Conservation (phyloP, 1,284 basidiomycete genomes). For the Melampsora americana region DNA sequence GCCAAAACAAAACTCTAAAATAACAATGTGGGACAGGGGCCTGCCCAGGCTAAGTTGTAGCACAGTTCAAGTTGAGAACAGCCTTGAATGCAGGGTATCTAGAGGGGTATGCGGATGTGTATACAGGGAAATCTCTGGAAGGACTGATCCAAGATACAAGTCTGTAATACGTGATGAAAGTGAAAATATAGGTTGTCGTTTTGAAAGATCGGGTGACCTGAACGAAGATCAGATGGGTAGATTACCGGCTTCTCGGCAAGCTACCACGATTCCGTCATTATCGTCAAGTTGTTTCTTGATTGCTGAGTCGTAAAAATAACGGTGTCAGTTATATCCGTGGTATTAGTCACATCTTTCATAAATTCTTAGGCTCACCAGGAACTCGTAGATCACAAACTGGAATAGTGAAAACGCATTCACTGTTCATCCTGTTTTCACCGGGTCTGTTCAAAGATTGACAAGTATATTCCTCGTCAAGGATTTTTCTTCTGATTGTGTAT, state of each 20-base stretch:
- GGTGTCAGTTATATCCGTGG: not conserved
- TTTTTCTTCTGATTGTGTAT: not conserved
- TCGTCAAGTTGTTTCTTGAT: conserved; percentile 27
- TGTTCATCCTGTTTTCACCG: conserved; percentile 21
- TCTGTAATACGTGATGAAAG: no score
- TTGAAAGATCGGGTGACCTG: no score
- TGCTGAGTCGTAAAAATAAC: not conserved
- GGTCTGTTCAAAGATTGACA: conserved; percentile 4
- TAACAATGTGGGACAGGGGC: no score
- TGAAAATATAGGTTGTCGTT: no score
- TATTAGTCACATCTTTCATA: not conserved
- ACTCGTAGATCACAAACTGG: conserved; percentile 37
- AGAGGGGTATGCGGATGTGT: no score
- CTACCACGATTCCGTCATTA: conserved; percentile 33
- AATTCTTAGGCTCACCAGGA: conserved; percentile 24
- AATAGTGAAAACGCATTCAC: conserved; percentile 38
- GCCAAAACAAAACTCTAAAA: no score
- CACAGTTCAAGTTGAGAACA: no score
- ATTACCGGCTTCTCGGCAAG: conserved; percentile 32
- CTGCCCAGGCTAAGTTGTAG: no score
- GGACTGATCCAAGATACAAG: no score
- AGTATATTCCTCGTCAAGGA: not conserved
- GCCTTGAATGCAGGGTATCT: no score
- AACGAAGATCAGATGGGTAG: conserved; percentile 5
- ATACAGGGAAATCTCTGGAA: no score